Conservation (phyloP, 768 basidiomycete species). For the Phanerochaete carnosa region DNA sequence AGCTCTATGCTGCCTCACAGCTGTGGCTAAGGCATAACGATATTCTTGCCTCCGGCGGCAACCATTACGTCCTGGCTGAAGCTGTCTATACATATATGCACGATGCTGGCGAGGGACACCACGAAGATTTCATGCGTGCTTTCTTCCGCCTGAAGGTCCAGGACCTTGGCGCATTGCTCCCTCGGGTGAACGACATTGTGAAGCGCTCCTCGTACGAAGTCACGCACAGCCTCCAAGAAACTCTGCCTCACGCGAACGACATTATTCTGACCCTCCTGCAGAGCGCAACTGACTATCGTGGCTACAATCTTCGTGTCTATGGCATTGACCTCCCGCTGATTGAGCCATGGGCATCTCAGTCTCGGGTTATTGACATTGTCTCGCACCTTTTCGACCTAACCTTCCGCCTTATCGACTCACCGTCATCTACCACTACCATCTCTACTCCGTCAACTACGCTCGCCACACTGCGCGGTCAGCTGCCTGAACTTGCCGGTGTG, state of each 20-base stretch:
- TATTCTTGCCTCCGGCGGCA: slow-evolving; percentile 55
- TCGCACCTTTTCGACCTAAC: slow-evolving; percentile 70
- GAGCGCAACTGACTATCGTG: slow-evolving; percentile 73
- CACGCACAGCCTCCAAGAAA: slow-evolving; percentile 38
- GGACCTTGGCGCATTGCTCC: slow-evolving; percentile 66
- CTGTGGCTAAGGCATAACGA: slow-evolving; percentile 80
- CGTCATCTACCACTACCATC: slow-evolving; percentile 2
- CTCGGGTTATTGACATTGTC: slow-evolving; percentile 62
- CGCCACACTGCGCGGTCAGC: slow-evolving; percentile 36
- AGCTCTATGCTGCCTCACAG: slow-evolving; percentile 74
- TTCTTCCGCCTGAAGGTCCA: slow-evolving; percentile 76
- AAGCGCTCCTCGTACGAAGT: slow-evolving; percentile 41
- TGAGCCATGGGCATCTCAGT: slow-evolving; percentile 81
- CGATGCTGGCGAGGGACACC: slow-evolving; percentile 46
- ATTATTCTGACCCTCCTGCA: slow-evolving; percentile 58
- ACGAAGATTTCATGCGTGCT: slow-evolving; percentile 76
- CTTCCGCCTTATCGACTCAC: slow-evolving; percentile 39
- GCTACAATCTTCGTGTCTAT: slow-evolving; percentile 70
- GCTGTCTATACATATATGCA: slow-evolving; percentile 69
- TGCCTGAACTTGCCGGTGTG: slow-evolving; percentile 61
- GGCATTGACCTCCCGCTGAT: slow-evolving; percentile 69
- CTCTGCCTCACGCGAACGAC: slow-evolving; percentile 65
- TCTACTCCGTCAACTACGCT: slow-evolving; percentile 10
- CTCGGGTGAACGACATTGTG: slow-evolving; percentile 52
- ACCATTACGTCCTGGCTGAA: slow-evolving; percentile 64